Base-by-base conservation (phyloP, 2,329 filamentous ascomycete genomes). In the Pseudogymnoascus sp. region DNA sequence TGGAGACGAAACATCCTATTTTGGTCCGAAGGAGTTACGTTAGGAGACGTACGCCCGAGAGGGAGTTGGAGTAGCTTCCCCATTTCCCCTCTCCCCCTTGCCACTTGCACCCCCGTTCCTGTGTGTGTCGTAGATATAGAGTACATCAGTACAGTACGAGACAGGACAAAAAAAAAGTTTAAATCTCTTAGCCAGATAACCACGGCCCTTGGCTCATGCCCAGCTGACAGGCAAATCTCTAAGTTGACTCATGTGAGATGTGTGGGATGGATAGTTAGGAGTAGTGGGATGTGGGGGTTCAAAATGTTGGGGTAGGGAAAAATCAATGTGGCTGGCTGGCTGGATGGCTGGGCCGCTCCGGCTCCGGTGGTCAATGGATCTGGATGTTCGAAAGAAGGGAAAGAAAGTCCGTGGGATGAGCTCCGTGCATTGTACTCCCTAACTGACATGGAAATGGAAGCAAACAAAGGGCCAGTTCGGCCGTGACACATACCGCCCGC, bases 401-500 rank as follows among this genome's bases (percentile, higher is more conserved):
- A 18, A 18, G 16, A 18, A 54, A 54, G n/a, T 18, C 28, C 47
- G 47, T 54, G 47, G 47, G 47, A 54, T 54, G 6, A 30, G 16
- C 14, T 25, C 22, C 22, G 3, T 25, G 3, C 22, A 25, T 25
- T 5, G 22, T 25, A 25, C 22, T 25, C 22, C 22, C 22, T 5
- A 37, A 37, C 7, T 32, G 6, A 32, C 30, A 32, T 25, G 18
- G 20, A 43, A 25, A 25, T 14, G 5, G 30, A n/a, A 25, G 22
- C 37, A 41, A 16, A 32, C n/a, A 20, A 54, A 28, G 22, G n/a
- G 43, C 14, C n/a, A 18, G 2, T 32, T 32, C 28, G 28, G 47
- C n/a, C 47, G 20, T 54, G 47, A 54, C 47, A 54, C 47, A 54
- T 54, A 54, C 47, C 47, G 47, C 47, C 47, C 28, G 47, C 28